Evolutionary conservation across 805 yeast species (phyloP), one percentile per base, ranked within the genome.

Genomic region (Debaryomyces tyrocola): DNA sequence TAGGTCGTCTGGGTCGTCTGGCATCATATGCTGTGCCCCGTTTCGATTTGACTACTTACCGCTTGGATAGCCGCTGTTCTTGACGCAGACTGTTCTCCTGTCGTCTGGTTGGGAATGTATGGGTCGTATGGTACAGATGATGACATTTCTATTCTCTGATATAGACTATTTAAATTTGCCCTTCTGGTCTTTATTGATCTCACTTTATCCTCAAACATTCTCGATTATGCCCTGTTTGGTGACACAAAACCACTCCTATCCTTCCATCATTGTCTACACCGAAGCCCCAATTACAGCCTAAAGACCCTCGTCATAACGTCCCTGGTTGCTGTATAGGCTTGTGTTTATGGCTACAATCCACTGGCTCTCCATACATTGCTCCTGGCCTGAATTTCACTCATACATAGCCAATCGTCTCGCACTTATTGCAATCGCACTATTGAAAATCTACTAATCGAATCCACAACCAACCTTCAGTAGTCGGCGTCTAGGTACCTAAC

Each of bases 91-190:
- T 75, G 81, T 47, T 75, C 78, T 38, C 79, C 83, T 33, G 76
- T 68, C 38, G 73, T 62, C 58, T 80, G 78, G 50, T 84, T 78
- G 43, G 92, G 92, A 52, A 85, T 83, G 60, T 85, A 88, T 60
- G 95, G 95, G 65, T 88, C 95, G 64, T 88, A 87, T 46, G 96
- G 95, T 41, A 81, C 86, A 34, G 89, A 79, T 18, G 90, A 84
- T 15, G 90, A 81, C 92, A 86, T 86, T 43, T 47, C 40, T 34
- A 14, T 18, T 35, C 38, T 35, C 20, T 18, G 24, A 14, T 35
- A 35, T 35, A 6, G 5, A 24, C 27, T 24, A 24, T 24, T 9
- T 24, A 24, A 24, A 24, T 24, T 24, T 24, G 27, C 10, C 27
- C 27, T 31, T 31, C 2, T 12, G 8, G 34, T 7, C 6, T 31